These are phyloP conservation scores for Ophiostoma novo-ulmi DNA, from an alignment of 2,329 filamentous ascomycete genomes.

Conservation along the genomic window DNA sequence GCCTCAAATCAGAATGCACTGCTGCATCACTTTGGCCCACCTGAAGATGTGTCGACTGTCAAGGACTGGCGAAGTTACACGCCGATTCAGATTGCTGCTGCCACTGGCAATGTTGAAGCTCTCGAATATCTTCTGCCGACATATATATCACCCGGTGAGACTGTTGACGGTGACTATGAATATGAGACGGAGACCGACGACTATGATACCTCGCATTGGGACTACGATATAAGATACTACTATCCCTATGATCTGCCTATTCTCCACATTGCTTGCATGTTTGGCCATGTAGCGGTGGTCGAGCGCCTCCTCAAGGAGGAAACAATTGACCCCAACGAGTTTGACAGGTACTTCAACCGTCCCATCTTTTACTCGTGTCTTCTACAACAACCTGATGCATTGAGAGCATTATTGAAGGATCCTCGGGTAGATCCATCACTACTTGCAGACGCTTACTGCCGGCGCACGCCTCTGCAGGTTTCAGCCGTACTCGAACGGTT, in stretches of 20 bases:
- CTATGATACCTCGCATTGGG: neutral
- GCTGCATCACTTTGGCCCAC: neutral
- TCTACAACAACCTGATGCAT: neutral
- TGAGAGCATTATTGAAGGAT: neutral
- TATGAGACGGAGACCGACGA: neutral
- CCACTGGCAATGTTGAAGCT: neutral
- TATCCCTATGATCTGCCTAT: neutral
- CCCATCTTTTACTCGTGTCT: neutral
- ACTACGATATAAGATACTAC: neutral
- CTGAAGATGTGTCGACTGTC: neutral
- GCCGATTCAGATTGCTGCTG: neutral
- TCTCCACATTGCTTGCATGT: neutral
- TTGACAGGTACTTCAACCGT: conserved; percentile 8
- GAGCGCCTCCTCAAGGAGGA: neutral
- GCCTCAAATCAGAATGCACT: neutral
- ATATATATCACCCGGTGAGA: neutral
- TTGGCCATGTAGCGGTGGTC: neutral
- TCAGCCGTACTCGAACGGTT: neutral
- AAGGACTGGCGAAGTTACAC: neutral
- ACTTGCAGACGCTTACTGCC: neutral
- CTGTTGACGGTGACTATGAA: neutral
- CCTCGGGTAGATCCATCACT: neutral
- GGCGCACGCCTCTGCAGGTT: neutral
- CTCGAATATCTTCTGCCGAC: neutral
- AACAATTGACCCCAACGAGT: neutral